These are phyloP conservation scores for Tanacetum coccineum DNA, from an alignment of 129 eudicot species.

Conservation along the genomic window DNA sequence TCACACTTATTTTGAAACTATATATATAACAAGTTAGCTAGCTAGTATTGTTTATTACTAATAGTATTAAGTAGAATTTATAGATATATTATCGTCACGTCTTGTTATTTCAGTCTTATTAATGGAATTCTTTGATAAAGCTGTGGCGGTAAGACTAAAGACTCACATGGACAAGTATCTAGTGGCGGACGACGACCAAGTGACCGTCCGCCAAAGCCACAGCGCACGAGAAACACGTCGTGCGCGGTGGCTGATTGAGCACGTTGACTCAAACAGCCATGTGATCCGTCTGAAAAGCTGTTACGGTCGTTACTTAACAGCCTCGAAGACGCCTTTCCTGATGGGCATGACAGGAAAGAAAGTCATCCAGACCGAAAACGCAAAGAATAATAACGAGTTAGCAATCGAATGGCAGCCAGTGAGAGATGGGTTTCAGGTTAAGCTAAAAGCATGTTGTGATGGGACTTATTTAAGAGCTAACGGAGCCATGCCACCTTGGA, in stretches of 20 bases:
- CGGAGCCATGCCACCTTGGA: constrained; percentile 81
- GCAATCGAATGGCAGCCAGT: constrained; percentile 73
- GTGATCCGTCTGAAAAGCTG: constrained; percentile 65
- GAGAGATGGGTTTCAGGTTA: constrained; percentile 74
- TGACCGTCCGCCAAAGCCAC: constrained; percentile 63
- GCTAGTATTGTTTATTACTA: neutral
- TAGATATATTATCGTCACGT: no score
- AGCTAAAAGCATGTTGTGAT: constrained; percentile 34
- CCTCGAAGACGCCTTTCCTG: constrained; percentile 52
- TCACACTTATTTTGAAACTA: no score
- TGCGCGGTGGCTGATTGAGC: constrained; percentile 76
- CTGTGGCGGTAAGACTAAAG: constrained; percentile 52
- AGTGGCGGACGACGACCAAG: constrained; percentile 63
- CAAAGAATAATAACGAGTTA: constrained; percentile 41
- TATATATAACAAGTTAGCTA: neutral
- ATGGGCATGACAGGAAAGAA: constrained; percentile 70
- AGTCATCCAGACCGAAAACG: constrained; percentile 35
- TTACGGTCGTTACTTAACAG: constrained; percentile 66
- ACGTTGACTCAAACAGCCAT: constrained; percentile 43
- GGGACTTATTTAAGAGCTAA: constrained; percentile 68
- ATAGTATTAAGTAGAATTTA: neutral
- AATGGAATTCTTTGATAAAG: constrained; percentile 65
- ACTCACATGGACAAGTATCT: constrained; percentile 66
- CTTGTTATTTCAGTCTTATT: neutral
- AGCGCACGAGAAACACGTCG: constrained; percentile 38